These are phyloP conservation scores for Talaromyces nanjingensis DNA, from an alignment of 495 filamentous ascomycete genomes.

Conservation along the genomic window DNA sequence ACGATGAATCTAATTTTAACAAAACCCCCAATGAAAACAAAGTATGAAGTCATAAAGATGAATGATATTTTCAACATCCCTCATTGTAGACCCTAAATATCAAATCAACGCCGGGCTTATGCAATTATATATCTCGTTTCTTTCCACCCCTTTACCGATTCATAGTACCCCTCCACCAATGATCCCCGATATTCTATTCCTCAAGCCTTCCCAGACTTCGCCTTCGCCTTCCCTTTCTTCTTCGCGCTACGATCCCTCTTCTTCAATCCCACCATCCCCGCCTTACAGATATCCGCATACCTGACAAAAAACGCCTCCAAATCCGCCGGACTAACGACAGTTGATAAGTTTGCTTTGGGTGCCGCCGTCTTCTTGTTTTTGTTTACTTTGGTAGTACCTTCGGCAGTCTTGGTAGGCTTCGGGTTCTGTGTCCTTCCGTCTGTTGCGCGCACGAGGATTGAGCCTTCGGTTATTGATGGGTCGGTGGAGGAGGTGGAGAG, in stretches of 20 bases:
- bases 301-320: constrained; percentile 73
- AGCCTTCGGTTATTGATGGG: constrained; percentile 16
- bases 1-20: not conserved
- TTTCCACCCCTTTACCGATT: not conserved
- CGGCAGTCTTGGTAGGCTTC: constrained; percentile 32
- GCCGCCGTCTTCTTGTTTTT: constrained; percentile 28
- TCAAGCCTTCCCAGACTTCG: constrained; percentile 45
- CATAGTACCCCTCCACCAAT: too few relatives aligned
- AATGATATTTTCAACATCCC: not conserved
- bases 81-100: not conserved
- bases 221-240: constrained; percentile 74
- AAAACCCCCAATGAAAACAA: not conserved
- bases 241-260: constrained; percentile 80
- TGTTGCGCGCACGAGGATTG: constrained; percentile 77
- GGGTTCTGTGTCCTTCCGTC: constrained; percentile 53
- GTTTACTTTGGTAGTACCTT: constrained; percentile 31
- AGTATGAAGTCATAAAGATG: not conserved
- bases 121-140: not conserved
- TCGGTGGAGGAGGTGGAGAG: constrained; percentile 14
- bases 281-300: constrained; percentile 91
- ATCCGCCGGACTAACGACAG: constrained; percentile 66
- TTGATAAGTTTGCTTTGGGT: constrained; percentile 74
- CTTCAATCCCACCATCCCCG: constrained; percentile 83
- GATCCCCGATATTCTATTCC: not conserved
- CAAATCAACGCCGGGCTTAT: not conserved